These are phyloP conservation scores for Aureobasidium sp. DNA, from an alignment of 2,329 filamentous ascomycete species.

Conservation along the genomic window DNA sequence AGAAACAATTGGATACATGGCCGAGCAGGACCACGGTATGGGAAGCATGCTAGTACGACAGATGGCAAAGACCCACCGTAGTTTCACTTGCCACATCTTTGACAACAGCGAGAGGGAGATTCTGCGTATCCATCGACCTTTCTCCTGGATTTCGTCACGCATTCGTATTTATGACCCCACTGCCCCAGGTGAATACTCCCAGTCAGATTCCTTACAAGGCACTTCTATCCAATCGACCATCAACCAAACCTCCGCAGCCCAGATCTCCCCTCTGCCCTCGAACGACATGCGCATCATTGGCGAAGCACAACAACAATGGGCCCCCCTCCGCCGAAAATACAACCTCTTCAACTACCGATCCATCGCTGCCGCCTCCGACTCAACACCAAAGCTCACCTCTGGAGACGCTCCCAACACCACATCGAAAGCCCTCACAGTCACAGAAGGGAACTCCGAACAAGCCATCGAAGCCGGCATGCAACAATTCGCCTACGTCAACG, in stretches of 20 bases:
- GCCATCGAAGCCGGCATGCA: constrained; percentile 38
- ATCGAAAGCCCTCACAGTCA: constrained; percentile 37
- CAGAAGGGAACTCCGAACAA: constrained; percentile 21
- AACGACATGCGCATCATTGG: constrained; percentile 54
- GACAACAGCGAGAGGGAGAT: constrained; percentile 52
- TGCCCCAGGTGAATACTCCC: background rate
- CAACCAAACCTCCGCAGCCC: constrained; percentile 33
- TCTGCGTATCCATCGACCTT: constrained; percentile 53
- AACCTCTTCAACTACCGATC: constrained; percentile 53
- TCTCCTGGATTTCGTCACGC: constrained; percentile 53
- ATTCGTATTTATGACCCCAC: constrained; percentile 48
- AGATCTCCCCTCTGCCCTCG: constrained; percentile 40
- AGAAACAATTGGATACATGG: constrained; percentile 55
- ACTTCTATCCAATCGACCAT: constrained; percentile 34
- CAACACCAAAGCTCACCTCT: constrained; percentile 30
- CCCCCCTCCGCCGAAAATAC: constrained; percentile 53
- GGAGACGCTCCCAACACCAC: constrained; percentile 40
- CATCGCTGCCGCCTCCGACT: constrained; percentile 25
- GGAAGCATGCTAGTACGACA: constrained; percentile 49
- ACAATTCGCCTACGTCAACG: constrained; percentile 55
- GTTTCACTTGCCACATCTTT: constrained; percentile 58
- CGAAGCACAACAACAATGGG: constrained; percentile 56
- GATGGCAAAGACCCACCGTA: constrained; percentile 52
- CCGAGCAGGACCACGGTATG: constrained; percentile 53
- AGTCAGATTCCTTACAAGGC: constrained; percentile 16